phyloP scores from a whole-genome alignment of 2,329 filamentous ascomycete species.

The Ceratocystis destructans region DNA sequence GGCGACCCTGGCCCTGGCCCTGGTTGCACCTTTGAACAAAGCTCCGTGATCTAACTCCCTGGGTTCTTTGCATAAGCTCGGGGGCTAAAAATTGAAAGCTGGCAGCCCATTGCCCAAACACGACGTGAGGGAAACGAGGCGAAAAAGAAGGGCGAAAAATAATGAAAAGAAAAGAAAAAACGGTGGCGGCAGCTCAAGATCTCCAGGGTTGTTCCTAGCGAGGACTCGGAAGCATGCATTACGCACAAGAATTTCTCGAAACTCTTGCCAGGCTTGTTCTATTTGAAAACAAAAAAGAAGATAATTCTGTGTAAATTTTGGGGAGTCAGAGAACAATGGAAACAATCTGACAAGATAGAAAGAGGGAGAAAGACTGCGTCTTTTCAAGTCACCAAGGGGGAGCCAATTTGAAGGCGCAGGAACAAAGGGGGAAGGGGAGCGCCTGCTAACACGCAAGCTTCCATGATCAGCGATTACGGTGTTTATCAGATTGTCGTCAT shows the following conservation, averaged over 20 bases:
- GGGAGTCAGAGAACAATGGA: background rate
- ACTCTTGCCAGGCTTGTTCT: background rate
- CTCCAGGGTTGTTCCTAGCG: background rate
- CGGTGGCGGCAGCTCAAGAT: background rate
- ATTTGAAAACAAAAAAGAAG: background rate
- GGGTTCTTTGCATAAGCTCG: background rate
- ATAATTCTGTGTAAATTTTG: background rate
- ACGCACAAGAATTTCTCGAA: background rate
- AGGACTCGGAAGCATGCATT: slow-evolving; percentile 1
- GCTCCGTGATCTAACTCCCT: background rate
- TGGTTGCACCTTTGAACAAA: background rate
- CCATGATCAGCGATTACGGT: background rate
- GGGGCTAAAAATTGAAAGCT: background rate
- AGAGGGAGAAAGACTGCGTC: background rate
- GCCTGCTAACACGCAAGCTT: background rate
- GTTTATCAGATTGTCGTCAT: background rate
- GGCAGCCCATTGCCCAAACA: background rate
- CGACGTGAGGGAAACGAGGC: background rate
- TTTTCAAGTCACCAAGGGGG: background rate
- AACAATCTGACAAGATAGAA: background rate
- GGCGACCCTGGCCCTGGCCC: background rate
- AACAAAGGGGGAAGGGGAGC: background rate
- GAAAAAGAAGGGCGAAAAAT: background rate
- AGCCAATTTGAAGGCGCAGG: background rate
- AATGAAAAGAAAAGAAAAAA: background rate